A percentile compares a stretch with the other conserved stretches of the same genome.
These are phyloP conservation scores for Ascochyta koolunga DNA, from an alignment of 2,329 filamentous ascomycete genomes.

Conservation along the genomic window DNA sequence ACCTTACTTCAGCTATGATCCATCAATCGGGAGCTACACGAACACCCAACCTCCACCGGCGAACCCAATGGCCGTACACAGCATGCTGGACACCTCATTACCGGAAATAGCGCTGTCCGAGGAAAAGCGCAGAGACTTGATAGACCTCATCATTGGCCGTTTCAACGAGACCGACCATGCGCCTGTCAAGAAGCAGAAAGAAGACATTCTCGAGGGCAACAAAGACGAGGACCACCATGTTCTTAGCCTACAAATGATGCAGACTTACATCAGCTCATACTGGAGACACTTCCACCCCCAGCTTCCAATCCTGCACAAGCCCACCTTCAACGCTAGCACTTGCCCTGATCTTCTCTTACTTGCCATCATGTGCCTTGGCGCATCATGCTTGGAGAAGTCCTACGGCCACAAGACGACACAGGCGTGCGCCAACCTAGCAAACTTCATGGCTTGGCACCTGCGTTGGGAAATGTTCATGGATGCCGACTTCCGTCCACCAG, in stretches of 20 bases:
- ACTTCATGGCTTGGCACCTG: conserved; percentile 91
- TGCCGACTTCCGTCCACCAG: conserved; percentile 84
- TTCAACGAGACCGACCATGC: conserved; percentile 83
- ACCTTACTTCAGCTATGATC: conserved; percentile 58
- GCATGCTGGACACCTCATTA: conserved; percentile 77
- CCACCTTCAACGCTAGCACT: conserved; percentile 87
- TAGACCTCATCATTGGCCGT: conserved; percentile 78
- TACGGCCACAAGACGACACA: conserved; percentile 76
- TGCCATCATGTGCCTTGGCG: conserved; percentile 90
- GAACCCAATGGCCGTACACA: conserved; percentile 89
- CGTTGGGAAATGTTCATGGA: conserved; percentile 97
- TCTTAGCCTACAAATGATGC: conserved; percentile 92
- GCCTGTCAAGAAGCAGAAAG: conserved; percentile 75
- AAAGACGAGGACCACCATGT: conserved; percentile 66
- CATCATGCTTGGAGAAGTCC: conserved; percentile 83
- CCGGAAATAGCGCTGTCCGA: conserved; percentile 84
- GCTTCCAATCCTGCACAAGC: conserved; percentile 90
- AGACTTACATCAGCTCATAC: conserved; percentile 84
- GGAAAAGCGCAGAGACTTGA: conserved; percentile 81
- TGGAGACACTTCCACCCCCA: conserved; percentile 96
- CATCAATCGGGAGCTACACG: conserved; percentile 56
- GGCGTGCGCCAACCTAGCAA: conserved; percentile 80
- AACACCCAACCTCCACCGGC: conserved; percentile 62
- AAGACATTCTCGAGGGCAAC: conserved; percentile 78
- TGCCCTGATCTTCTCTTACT: conserved; percentile 85